These are phyloP conservation scores for Penicillium psychrofluorescens DNA, from an alignment of 495 filamentous ascomycete genomes.

Conservation along the genomic window DNA sequence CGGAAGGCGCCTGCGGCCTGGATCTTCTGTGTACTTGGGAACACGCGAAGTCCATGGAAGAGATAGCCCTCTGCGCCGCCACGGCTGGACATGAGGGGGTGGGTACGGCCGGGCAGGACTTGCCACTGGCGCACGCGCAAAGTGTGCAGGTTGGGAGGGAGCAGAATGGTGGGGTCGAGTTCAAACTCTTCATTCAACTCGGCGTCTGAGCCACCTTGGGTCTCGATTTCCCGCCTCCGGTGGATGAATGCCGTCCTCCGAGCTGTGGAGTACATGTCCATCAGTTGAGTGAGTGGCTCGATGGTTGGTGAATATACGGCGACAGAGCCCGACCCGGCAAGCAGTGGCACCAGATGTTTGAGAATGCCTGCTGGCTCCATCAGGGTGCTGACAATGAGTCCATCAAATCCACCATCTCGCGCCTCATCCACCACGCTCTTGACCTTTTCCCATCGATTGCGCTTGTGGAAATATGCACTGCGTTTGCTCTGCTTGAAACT, in stretches of 20 bases:
- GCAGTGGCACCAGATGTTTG: conserved; percentile 62
- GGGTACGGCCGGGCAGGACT: conserved; percentile 84
- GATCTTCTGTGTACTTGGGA: conserved; percentile 69
- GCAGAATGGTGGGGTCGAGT: conserved; percentile 72
- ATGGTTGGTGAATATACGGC: conserved; percentile 75
- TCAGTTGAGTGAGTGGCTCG: conserved; percentile 66
- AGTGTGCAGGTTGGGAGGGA: conserved; percentile 74
- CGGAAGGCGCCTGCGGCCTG: conserved; percentile 72
- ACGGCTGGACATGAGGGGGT: conserved; percentile 82
- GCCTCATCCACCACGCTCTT: conserved; percentile 63
- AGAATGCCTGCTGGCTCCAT: conserved; percentile 78
- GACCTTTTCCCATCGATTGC: conserved; percentile 65
- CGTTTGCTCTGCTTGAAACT: conserved; percentile 70
- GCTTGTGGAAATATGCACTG: conserved; percentile 77
- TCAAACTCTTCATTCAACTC: conserved; percentile 63
- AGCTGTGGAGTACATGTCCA: conserved; percentile 72
- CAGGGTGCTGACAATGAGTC: conserved; percentile 68
- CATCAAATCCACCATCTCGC: conserved; percentile 69
- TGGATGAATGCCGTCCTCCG: conserved; percentile 66
- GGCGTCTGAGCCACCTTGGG: conserved; percentile 11
- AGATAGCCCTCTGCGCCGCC: conserved; percentile 89
- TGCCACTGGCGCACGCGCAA: conserved; percentile 73
- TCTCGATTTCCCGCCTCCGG: conserved; percentile 26
- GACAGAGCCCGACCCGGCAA: conserved; percentile 75
- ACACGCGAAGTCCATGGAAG: conserved; percentile 73